These are phyloP conservation scores for Globisporangium polare DNA, from an alignment of 352 stramenopile genomes.

Conservation along the genomic window DNA sequence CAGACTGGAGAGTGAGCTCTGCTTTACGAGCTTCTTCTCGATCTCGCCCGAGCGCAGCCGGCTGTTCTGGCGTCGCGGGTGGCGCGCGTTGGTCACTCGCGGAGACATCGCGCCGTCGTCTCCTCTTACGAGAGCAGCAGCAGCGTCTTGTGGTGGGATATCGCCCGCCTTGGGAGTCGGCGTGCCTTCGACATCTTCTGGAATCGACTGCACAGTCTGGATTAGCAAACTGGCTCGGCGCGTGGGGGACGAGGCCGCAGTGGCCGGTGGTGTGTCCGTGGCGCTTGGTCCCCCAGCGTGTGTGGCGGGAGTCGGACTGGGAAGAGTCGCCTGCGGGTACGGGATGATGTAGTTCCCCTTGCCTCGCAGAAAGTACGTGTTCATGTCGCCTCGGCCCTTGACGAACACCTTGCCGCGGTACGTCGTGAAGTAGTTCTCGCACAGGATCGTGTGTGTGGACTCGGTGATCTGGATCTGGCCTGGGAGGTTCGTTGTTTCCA, in stretches of 20 bases:
- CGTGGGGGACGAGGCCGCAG: neutral
- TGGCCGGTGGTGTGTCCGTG: neutral
- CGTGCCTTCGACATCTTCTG: constrained; percentile 10
- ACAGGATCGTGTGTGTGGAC: constrained; percentile 57
- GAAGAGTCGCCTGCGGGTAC: constrained; percentile 23
- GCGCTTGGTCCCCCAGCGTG: neutral
- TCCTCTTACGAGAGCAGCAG: neutral
- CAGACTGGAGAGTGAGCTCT: constrained; percentile 28
- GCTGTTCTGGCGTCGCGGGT: constrained; percentile 15
- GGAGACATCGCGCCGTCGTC: neutral
- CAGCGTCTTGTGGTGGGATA: neutral
- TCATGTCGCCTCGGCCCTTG: constrained; percentile 80
- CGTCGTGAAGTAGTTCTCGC: constrained; percentile 65
- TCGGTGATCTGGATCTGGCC: constrained; percentile 83
- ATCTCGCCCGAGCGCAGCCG: neutral
- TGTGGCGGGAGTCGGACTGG: too few species aligned
- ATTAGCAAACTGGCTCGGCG: constrained; percentile 9
- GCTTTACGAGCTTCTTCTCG: constrained; percentile 10
- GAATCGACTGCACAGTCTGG: constrained; percentile 18
- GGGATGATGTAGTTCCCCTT: constrained; percentile 58
- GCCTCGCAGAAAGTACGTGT: constrained; percentile 74
- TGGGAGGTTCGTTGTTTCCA: constrained; percentile 80
- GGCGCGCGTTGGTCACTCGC: constrained; percentile 18
- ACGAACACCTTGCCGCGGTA: constrained; percentile 75
- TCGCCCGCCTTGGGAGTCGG: constrained; percentile 2